Evolutionary conservation across 305 asterid genomes (phyloP), one percentile per base, ranked within the genome.

Genomic region (Fraxinus ornus): DNA sequence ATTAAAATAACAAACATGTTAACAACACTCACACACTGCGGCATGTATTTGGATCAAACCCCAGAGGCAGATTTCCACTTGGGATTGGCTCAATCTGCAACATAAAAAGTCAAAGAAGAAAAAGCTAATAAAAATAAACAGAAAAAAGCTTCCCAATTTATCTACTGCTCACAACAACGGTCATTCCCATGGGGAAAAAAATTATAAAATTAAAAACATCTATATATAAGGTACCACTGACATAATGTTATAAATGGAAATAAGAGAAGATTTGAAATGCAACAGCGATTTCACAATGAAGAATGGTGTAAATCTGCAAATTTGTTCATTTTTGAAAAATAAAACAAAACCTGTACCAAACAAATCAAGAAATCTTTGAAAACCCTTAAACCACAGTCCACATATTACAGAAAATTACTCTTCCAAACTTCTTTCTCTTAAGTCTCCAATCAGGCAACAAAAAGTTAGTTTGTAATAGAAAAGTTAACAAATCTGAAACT

Each of bases 21-120:
- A 83, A 84, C 83, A 83, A 88, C 87, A 93, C 98, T 94, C 93
- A 94, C 98, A 94, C 97, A 85, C 97, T 94, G 93, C 97, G 95
- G 91, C 98, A 94, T 84, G 97, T 86, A 90, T 88, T 94, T 83
- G 98, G 92, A 90, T 94, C 98, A 88, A 94, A 94, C 78, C 98
- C 97, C 84, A 97, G 97, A 87, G 98, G 97, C 88, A 94, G 89
- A 92, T 94, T 94, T 82, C 97, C 97, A 90, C 97, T 93, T 87
- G 92, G 91, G 76, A 93, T 89, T 81, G 97, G 97, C 92, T 94
- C 98, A 87, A 94, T 92, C 98, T 94, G 97, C 94, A 92, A 83
- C 88, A 85, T 78, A 73, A 79, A 87, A 89, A 13, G 89, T 78
- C 47, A 49, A 64, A 80, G 17, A 9, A 72, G 79, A 78, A 75